Evolutionary conservation across 495 filamentous ascomycete genomes (phyloP).

Genomic region (Talaromyces thailandensis): DNA sequence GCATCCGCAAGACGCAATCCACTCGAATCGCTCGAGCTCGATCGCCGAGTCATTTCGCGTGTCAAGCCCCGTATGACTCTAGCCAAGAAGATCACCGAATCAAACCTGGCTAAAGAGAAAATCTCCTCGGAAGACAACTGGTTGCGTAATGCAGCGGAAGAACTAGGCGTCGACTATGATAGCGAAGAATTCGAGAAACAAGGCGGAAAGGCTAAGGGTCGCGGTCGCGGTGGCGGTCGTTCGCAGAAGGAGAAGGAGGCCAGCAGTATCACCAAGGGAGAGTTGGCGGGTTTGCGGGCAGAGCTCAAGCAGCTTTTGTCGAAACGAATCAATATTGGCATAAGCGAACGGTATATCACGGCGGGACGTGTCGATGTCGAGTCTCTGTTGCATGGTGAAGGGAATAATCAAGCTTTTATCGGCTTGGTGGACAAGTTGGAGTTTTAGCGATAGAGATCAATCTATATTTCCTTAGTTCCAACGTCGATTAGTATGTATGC

Average conservation of each 20-base stretch:
- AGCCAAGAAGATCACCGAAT: slow-evolving; percentile 78
- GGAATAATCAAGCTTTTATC: slow-evolving; percentile 46
- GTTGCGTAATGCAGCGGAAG: slow-evolving; percentile 77
- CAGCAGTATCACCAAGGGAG: slow-evolving; percentile 56
- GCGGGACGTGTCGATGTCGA: slow-evolving; percentile 74
- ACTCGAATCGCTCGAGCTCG: slow-evolving; percentile 71
- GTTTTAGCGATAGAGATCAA: slow-evolving; percentile 22
- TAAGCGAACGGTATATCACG: slow-evolving; percentile 84
- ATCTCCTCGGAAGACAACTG: slow-evolving; percentile 74
- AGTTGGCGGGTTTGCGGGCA: slow-evolving; percentile 44
- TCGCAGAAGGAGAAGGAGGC: slow-evolving; percentile 68
- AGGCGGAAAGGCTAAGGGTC: slow-evolving; percentile 49
- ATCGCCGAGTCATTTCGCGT: slow-evolving; percentile 66
- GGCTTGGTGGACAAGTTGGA: slow-evolving; percentile 48
- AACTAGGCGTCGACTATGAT: slow-evolving; percentile 90
- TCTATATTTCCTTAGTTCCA: not conserved
- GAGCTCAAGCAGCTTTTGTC: slow-evolving; percentile 47
- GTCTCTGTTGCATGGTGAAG: slow-evolving; percentile 58
- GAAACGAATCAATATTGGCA: slow-evolving; percentile 78
- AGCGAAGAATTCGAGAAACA: slow-evolving; percentile 66
- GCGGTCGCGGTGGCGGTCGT: slow-evolving; percentile 58
- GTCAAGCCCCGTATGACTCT: slow-evolving; percentile 66
- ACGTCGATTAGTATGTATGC: not conserved
- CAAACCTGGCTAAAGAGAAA: slow-evolving; percentile 76
- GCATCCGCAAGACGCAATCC: slow-evolving; percentile 46